Base-by-base conservation (phyloP, 176 grass and related monocot genomes). In the Zizania latifolia region DNA sequence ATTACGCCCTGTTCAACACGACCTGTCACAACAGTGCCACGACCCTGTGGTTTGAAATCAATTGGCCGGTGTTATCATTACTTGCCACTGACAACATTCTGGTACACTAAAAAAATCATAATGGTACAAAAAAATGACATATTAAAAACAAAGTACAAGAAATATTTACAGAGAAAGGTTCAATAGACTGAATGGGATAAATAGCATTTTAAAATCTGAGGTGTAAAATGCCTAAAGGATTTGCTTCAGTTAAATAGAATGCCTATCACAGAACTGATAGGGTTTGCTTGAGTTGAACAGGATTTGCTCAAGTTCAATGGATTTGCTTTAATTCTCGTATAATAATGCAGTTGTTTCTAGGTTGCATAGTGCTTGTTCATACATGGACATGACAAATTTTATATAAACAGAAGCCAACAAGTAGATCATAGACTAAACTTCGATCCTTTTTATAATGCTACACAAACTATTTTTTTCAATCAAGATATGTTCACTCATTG, bases 21-120 rank as follows among this genome's bases (percentile, higher is more conserved):
- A 2, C 95, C 92, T 44, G 95, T 99, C 29, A 94, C 95, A 63
- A 99, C 95, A 72, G 95, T 99, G 14, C 95, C 95, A 84, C 95
- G 95, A 23, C 95, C 95, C 95, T 99, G 65, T 50, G 83, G 35
- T 43, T 81, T 21, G 24, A 65, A 61, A 62, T 14, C 15, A 63
- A 77, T 7, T 57, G 53, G 61, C 50, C 5, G 3, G 23, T 51
- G 21, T 30, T 8, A 48, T 27, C 15, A 36, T 65, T 55, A 8
- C 24, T 34, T 12, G 2, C 0, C 68, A 73, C 72, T 28, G 7
- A 83, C 68, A 58, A 23, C 38, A 11, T 37, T 50, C 0, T 67
- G 26, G 48, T 14, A 77, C 63, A n/a, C n/a, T 23, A n/a, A 29
- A n/a, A n/a, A n/a, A 59, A 37, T 31, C 37, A 57, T 58, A 62